Base-by-base conservation (phyloP, 345 rosid species). In the Heritiera littoralis region DNA sequence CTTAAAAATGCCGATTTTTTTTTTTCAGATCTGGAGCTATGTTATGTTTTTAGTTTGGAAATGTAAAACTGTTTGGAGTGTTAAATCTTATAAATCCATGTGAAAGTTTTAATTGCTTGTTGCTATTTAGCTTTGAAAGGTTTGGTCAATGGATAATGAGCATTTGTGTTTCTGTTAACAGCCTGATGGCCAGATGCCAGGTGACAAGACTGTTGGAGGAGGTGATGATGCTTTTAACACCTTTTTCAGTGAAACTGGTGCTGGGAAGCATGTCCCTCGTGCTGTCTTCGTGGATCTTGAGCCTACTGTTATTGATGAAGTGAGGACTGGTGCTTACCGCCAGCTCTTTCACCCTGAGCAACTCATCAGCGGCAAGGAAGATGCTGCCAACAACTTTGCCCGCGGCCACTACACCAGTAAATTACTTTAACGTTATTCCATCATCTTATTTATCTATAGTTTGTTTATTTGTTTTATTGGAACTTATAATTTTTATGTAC, bases 161-260 rank as follows among this genome's bases (percentile, higher is more conserved):
- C 5, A 7, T 2, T 30, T 72, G 9, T 28, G 10, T 23, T 65
- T 56, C 46, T 63, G 9, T 20, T 28, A 43, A 14, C 89, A 91
- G 93, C 90, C 93, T 85, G 95, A 91, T 88, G 95, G 95, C 11
- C 93, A 91, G 80, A 91, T 91, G 94, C 94, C 94, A 0, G 68
- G 87, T 84, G 95, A 91, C 84, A 90, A 88, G 80, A 89, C 92
- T 18, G 89, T 89, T 38, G 93, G 95, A 0, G 95, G 91, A 84
- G 93, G 93, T 51, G 92, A 90, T 54, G 95, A 91, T 86, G 95
- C 95, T 18, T 91, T 91, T 87, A 90, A 90, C 89, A 90, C 94
- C 88, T 90, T 90, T 84, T 90, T 90, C 89, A 90, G 94, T 49
- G 93, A 91, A 20, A 91, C 93, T 58, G 94, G 93, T 81, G 91